phyloP scores from a whole-genome alignment of 1,284 basidiomycete species.

The Leucoagaricus sp. region DNA sequence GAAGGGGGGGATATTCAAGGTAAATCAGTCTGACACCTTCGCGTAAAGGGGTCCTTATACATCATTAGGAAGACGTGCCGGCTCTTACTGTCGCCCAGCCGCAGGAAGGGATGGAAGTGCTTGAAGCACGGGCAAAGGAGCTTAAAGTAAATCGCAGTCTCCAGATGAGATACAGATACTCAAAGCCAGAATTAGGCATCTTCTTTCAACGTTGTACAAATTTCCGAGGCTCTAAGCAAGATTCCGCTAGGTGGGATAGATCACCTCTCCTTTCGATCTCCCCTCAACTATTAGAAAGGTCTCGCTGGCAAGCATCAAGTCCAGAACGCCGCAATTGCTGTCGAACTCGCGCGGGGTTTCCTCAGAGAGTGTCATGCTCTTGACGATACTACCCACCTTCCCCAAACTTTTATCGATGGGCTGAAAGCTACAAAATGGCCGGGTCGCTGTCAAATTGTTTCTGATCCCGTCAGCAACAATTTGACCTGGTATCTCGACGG shows the following conservation, averaged over 20 bases:
- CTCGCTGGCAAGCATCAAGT: slow-evolving; percentile 89
- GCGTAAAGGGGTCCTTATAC: slow-evolving; percentile 5
- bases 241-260: slow-evolving; percentile 63
- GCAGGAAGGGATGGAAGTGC: slow-evolving; percentile 64
- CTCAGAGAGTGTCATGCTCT: slow-evolving; percentile 43
- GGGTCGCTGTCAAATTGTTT: slow-evolving; percentile 91
- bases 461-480: slow-evolving; percentile 49
- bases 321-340: slow-evolving; percentile 89
- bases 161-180: neutral
- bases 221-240: slow-evolving; percentile 45
- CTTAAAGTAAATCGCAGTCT: slow-evolving; percentile 47
- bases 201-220: slow-evolving; percentile 61
- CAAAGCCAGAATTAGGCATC: slow-evolving; percentile 48
- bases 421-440: slow-evolving; percentile 86
- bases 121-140: slow-evolving; percentile 68
- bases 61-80: slow-evolving; percentile 69
- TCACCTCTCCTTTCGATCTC: slow-evolving; percentile 3
- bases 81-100: slow-evolving; percentile 86
- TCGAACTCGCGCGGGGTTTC: slow-evolving; percentile 76
- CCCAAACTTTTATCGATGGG: slow-evolving; percentile 59
- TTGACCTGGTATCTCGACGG: slow-evolving; percentile 93
- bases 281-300: slow-evolving; percentile 43
- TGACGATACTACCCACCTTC: slow-evolving; percentile 28
- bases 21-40: slow-evolving; percentile 23
- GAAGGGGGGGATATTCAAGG: slow-evolving; percentile 98